A percentile compares a stretch with the other conserved stretches of the same genome.
Evolutionary conservation across 1,284 basidiomycete species (phyloP).

Genomic region (Sanguinoderma infundibulare): DNA sequence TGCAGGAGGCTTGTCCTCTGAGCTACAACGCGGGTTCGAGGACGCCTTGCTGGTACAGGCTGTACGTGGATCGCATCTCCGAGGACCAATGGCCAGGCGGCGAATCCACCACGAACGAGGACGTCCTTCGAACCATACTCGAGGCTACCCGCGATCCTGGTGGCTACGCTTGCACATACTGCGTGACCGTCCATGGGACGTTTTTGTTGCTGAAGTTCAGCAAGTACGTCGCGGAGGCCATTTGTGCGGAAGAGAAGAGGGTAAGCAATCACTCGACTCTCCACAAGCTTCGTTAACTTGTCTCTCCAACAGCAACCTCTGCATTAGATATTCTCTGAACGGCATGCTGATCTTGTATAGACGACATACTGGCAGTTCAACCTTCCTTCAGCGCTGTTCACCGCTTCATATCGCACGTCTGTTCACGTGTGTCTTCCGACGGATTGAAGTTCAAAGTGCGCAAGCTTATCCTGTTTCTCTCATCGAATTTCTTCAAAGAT

Average conservation of each 20-base stretch:
- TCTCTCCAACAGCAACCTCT: neutral
- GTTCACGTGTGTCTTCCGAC: too few relatives aligned
- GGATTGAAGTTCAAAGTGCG: constrained; percentile 40
- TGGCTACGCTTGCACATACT: neutral
- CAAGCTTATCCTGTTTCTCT: constrained; percentile 42
- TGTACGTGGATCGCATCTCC: constrained; percentile 6
- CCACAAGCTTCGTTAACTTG: neutral
- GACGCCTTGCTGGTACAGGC: constrained; percentile 11
- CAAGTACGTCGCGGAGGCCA: constrained; percentile 7
- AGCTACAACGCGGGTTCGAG: neutral
- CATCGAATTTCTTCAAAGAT: constrained; percentile 43
- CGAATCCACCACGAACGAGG: neutral
- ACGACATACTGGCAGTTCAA: too few relatives aligned
- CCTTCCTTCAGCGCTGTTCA: neutral
- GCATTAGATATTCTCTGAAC: neutral
- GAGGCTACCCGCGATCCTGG: neutral
- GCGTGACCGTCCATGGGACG: neutral
- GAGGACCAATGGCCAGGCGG: constrained; percentile 7
- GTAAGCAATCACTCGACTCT: neutral
- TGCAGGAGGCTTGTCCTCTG: constrained; percentile 1
- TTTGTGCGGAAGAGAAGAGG: constrained; percentile 6
- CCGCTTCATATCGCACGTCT: too few relatives aligned
- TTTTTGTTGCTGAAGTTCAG: constrained; percentile 10
- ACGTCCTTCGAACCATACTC: neutral
- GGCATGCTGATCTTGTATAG: neutral